Evolutionary conservation across 2,329 filamentous ascomycete genomes (phyloP).

Genomic region (Phaeosphaeriaceae sp.): DNA sequence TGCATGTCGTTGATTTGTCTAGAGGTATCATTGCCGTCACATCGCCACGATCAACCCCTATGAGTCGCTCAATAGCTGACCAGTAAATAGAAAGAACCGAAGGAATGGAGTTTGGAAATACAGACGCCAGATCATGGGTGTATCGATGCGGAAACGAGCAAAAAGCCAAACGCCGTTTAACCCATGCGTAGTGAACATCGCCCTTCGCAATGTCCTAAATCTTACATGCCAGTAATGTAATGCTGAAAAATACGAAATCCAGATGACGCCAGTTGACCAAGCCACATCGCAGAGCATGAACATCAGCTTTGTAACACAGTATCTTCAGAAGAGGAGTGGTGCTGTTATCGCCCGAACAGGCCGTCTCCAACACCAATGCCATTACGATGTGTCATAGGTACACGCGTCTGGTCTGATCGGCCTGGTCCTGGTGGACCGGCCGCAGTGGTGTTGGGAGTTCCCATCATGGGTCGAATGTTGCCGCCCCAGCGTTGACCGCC

Average conservation of each 20-base stretch:
- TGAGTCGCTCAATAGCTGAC: not conserved
- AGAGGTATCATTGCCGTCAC: slow-evolving; percentile 2
- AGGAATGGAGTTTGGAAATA: not conserved
- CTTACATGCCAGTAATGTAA: not conserved
- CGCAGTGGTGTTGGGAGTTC: slow-evolving; percentile 16
- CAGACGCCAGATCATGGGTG: not conserved
- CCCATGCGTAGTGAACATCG: not conserved
- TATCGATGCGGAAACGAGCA: not conserved
- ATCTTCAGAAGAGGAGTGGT: not conserved
- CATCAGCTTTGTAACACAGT: not conserved
- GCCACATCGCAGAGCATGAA: not conserved
- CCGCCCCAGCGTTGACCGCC: slow-evolving; percentile 33
- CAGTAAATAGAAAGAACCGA: not conserved
- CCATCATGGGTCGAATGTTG: slow-evolving; percentile 23
- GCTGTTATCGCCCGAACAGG: slow-evolving; percentile 40
- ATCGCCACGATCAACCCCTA: not conserved
- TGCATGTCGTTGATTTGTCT: not conserved
- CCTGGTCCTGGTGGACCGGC: slow-evolving; percentile 27
- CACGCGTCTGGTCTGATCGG: slow-evolving; percentile 28
- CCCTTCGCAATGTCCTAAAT: not conserved
- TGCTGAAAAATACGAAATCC: not conserved
- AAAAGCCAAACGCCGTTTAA: not conserved
- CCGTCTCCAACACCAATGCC: slow-evolving; percentile 41
- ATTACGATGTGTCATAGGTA: slow-evolving; percentile 37
- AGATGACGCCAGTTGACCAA: not conserved